Conservation (phyloP, 2,329 filamentous ascomycete species). For the Dothistroma septosporum region DNA sequence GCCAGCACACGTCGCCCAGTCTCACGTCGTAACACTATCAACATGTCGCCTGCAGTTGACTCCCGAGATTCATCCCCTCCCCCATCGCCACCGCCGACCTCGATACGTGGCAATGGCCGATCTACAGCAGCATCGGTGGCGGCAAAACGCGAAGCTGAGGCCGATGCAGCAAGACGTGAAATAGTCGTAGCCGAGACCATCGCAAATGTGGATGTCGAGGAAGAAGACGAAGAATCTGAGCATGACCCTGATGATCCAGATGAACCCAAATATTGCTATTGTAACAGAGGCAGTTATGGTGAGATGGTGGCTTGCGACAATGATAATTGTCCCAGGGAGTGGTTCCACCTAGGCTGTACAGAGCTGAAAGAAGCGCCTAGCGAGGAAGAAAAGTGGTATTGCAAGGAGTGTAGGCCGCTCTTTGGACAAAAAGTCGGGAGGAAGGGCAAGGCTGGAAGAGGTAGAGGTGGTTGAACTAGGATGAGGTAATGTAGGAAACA, state of each 20-base stretch:
- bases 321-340: slow-evolving; percentile 59
- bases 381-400: slow-evolving; percentile 53
- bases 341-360: slow-evolving; percentile 65
- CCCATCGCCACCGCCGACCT: slow-evolving; percentile 20
- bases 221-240: slow-evolving; percentile 29
- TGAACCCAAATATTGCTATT: slow-evolving; percentile 62
- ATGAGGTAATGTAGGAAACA: not conserved
- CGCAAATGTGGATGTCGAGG: slow-evolving; percentile 8
- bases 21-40: slow-evolving; percentile 19
- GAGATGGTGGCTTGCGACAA: slow-evolving; percentile 68
- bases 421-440: slow-evolving; percentile 14
- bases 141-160: slow-evolving; percentile 10
- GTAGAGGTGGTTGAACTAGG: slow-evolving; percentile 15
- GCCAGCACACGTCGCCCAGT: slow-evolving; percentile 19
- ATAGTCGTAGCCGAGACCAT: slow-evolving; percentile 11
- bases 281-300: slow-evolving; percentile 61
- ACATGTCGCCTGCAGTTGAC: slow-evolving; percentile 18
- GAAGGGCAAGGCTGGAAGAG: slow-evolving; percentile 13
- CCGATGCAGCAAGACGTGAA: slow-evolving; percentile 6
- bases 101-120: slow-evolving; percentile 14
- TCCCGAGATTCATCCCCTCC: slow-evolving; percentile 20
- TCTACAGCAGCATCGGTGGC: slow-evolving; percentile 1
- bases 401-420: slow-evolving; percentile 45
- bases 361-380: slow-evolving; percentile 57
- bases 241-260: slow-evolving; percentile 47